Evolutionary conservation across 495 filamentous ascomycete species (phyloP).

Genomic region (Penicillium samsonianum): DNA sequence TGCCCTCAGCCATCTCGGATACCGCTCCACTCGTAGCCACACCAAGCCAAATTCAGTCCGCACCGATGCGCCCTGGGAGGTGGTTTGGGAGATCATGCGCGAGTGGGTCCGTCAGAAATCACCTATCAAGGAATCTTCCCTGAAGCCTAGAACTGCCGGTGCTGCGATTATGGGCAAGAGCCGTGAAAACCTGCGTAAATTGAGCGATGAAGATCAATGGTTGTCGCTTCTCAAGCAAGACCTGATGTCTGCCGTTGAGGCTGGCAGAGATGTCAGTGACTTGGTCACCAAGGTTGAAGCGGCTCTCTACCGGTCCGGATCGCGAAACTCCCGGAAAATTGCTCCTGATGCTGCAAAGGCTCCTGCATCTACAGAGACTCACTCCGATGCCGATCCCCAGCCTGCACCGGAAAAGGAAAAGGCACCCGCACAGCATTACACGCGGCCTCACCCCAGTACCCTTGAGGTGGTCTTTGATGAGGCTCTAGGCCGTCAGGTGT

Average conservation of each 20-base stretch:
- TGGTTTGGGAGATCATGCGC: conserved; percentile 91
- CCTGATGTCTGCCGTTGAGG: conserved; percentile 35
- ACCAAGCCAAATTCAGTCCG: conserved; percentile 84
- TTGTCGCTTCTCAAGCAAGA: conserved; percentile 39
- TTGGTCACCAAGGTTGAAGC: conserved; percentile 50
- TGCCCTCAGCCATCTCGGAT: conserved; percentile 77
- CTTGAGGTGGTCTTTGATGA: conserved; percentile 81
- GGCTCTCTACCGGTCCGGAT: conserved; percentile 43
- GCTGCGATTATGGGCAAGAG: conserved; percentile 61
- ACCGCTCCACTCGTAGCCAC: conserved; percentile 78
- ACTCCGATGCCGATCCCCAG: conserved; percentile 6
- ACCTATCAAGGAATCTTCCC: conserved; percentile 66
- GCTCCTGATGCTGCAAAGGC: too few species aligned
- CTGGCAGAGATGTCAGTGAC: conserved; percentile 38
- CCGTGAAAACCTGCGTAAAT: conserved; percentile 27
- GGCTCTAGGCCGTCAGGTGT: conserved; percentile 66
- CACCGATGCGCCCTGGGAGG: conserved; percentile 85
- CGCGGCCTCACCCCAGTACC: conserved; percentile 32
- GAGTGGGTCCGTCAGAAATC: conserved; percentile 81
- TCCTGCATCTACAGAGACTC: conserved; percentile 8
- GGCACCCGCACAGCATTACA: conserved; percentile 4
- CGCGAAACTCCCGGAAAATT: conserved; percentile 21
- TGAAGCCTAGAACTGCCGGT: conserved; percentile 69
- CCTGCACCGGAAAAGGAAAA: conserved; percentile 22
- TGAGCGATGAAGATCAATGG: conserved; percentile 23